Evolutionary conservation across 1,284 basidiomycete genomes (phyloP).

Genomic region (Stygiomarasmius scandens): DNA sequence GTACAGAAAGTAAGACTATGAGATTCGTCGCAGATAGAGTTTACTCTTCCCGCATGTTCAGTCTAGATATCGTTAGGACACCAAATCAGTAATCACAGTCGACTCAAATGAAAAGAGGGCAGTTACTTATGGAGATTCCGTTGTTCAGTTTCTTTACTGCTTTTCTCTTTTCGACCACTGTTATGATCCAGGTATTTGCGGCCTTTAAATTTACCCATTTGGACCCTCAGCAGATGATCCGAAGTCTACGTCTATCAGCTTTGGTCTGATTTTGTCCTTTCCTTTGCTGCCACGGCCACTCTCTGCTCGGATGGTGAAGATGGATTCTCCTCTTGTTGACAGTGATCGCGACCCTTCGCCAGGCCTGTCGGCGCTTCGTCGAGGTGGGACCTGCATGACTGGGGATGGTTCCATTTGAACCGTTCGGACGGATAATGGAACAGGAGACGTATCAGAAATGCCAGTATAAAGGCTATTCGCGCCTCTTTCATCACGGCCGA

Average conservation of each 20-base stretch:
- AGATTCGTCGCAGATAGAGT: too few species aligned
- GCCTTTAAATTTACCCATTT: too few species aligned
- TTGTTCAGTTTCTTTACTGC: too few species aligned
- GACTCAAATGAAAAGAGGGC: too few species aligned
- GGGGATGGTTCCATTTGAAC: slow-evolving; percentile 56
- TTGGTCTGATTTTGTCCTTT: slow-evolving; percentile 1
- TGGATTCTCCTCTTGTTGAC: background rate
- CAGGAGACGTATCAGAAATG: background rate
- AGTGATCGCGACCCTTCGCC: background rate
- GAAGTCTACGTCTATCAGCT: slow-evolving; percentile 12
- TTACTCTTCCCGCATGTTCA: too few species aligned
- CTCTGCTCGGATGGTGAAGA: background rate
- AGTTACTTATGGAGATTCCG: too few species aligned
- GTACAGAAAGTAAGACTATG: too few species aligned
- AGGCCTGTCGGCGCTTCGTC: background rate
- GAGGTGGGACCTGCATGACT: slow-evolving; percentile 47
- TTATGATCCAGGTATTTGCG: too few species aligned
- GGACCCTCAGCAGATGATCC: background rate
- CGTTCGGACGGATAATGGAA: slow-evolving; percentile 38
- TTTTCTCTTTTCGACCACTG: too few species aligned
- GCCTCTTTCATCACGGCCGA: too few species aligned
- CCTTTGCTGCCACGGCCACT: background rate
- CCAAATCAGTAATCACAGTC: too few species aligned
- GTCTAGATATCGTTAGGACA: too few species aligned
- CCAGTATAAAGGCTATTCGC: background rate